Conservation (phyloP, 352 stramenopile genomes). For the Globisporangium solare region DNA sequence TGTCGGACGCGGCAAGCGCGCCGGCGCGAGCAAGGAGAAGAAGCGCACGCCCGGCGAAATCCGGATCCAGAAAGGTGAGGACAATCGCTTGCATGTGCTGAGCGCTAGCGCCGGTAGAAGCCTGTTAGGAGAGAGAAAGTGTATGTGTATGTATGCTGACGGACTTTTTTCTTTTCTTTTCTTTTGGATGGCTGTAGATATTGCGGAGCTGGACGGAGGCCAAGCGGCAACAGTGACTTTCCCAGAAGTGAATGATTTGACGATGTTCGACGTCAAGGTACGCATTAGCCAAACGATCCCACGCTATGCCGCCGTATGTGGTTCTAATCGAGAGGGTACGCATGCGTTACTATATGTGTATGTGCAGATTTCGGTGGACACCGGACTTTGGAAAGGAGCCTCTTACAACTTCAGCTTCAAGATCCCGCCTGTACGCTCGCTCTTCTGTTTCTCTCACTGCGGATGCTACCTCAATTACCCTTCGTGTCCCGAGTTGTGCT, state of each 20-base stretch:
- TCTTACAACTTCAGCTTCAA: conserved; percentile 98
- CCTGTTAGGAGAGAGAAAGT: too few species aligned
- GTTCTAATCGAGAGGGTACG: too few species aligned
- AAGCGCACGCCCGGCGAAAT: conserved; percentile 96
- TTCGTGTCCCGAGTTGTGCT: not conserved
- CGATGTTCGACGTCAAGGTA: conserved; percentile 88
- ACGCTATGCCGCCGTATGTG: too few species aligned
- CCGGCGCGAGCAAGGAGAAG: conserved; percentile 73
- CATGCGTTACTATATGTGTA: conserved; percentile 20
- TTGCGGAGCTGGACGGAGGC: conserved; percentile 96
- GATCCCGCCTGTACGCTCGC: conserved; percentile 87
- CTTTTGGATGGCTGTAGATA: conserved; percentile 65
- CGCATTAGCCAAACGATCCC: not conserved
- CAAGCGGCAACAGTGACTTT: conserved; percentile 95
- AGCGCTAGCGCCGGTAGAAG: not conserved
- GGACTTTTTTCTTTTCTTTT: not conserved
- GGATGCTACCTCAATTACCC: not conserved
- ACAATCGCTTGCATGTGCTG: not conserved
- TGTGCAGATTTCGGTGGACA: conserved; percentile 88
- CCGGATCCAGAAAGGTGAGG: conserved; percentile 96
- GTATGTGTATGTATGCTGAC: conserved; percentile 5
- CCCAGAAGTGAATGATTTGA: conserved; percentile 97
- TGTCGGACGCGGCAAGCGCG: conserved; percentile 72
- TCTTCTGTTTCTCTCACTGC: too few species aligned
- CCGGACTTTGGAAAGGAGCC: conserved; percentile 95